Conservation (phyloP, 1,139 yeast species). For the Protomyces macrosporus region DNA sequence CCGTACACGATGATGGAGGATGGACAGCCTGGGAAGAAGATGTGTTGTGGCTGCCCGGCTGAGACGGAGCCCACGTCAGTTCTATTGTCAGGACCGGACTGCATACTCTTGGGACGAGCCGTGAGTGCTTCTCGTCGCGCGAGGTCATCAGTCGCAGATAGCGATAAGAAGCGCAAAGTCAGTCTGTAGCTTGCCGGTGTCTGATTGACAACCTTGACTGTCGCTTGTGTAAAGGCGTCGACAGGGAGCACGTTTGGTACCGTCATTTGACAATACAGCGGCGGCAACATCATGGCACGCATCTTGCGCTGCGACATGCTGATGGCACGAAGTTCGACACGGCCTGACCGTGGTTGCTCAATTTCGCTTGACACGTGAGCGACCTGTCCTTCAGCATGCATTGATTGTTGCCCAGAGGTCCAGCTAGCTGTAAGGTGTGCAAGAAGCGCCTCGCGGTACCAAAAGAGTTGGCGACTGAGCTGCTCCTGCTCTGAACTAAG, state of each 20-base stretch:
- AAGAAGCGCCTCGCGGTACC: constrained; percentile 70
- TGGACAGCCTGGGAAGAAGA: neutral
- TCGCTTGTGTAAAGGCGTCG: neutral
- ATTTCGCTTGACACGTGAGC: neutral
- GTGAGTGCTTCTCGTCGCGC: neutral
- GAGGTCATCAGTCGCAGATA: too few species aligned
- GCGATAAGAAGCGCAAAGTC: too few species aligned
- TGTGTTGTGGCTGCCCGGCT: too few species aligned
- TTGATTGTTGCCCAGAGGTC: constrained; percentile 37
- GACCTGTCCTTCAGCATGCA: neutral
- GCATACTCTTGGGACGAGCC: neutral
- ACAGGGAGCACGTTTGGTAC: neutral
- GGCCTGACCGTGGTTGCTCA: constrained; percentile 46
- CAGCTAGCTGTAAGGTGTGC: constrained; percentile 59
- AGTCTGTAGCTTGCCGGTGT: neutral
- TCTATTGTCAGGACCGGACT: neutral
- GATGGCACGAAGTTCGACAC: constrained; percentile 60
- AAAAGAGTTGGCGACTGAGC: constrained; percentile 57
- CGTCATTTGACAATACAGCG: neutral
- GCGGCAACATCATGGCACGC: constrained; percentile 28
- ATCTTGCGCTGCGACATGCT: constrained; percentile 49
- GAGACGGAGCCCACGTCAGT: too few species aligned
- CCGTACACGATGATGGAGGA: neutral
- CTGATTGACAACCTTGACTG: neutral
- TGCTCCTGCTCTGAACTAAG: constrained; percentile 34